These are phyloP conservation scores for Leishmania mexicana DNA, from an alignment of 208 protist species.

Conservation along the genomic window DNA sequence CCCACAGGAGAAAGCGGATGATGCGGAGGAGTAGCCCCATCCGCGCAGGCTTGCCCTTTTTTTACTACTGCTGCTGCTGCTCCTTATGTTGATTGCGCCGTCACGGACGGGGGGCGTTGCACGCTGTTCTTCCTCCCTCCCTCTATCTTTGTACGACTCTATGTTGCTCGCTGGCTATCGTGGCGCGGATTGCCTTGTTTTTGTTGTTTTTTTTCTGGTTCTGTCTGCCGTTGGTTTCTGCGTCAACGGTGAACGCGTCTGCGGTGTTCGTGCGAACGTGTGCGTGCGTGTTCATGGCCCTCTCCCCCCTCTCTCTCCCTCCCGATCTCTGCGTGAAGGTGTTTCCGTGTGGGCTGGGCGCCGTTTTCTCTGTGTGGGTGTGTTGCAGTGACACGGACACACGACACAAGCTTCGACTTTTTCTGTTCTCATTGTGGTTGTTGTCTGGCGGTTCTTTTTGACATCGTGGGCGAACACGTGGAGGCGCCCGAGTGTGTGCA, in stretches of 20 bases:
- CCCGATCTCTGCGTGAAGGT: not conserved
- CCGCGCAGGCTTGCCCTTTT: not conserved
- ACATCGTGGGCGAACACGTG: not conserved
- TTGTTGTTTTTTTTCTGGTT: not conserved
- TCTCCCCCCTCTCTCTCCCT: not conserved
- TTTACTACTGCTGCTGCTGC: not conserved
- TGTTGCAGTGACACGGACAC: not conserved
- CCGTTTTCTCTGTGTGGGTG: not conserved
- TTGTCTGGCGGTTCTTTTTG: not conserved
- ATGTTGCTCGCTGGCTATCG: not conserved
- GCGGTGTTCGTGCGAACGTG: not conserved
- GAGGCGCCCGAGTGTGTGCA: not conserved
- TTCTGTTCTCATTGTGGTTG: not conserved
- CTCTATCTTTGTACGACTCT: not conserved
- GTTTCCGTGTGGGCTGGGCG: not conserved
- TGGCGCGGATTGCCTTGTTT: not conserved
- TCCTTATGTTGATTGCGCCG: not conserved
- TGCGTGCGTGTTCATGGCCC: not conserved
- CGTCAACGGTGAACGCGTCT: not conserved
- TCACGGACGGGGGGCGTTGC: not conserved
- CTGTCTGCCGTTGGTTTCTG: not conserved
- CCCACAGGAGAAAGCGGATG: conserved; percentile 6
- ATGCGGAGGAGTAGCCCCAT: conserved; percentile 9
- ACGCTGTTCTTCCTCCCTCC: not conserved
- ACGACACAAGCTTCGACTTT: not conserved